These are phyloP conservation scores for Petasospora rhodanensis DNA, from an alignment of 1,139 yeast genomes.

Conservation along the genomic window DNA sequence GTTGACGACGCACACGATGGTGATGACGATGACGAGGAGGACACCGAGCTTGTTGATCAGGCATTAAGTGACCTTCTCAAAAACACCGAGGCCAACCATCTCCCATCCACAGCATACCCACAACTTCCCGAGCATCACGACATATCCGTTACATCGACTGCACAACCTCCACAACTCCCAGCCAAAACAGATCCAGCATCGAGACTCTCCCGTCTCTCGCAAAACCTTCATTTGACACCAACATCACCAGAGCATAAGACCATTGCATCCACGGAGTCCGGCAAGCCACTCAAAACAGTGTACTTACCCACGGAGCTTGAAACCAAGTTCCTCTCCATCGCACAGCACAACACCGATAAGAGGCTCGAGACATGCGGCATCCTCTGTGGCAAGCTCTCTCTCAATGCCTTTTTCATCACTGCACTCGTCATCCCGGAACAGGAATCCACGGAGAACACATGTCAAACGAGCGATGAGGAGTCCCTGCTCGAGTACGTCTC, in stretches of 20 bases:
- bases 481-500: conserved; percentile 49
- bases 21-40: conserved; percentile 9
- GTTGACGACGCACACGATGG: background rate
- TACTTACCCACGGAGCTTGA: conserved; percentile 44
- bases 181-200: conserved; percentile 3
- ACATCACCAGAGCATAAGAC: conserved; percentile 33
- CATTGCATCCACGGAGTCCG: conserved; percentile 43
- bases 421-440: conserved; percentile 56
- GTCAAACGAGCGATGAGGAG: conserved; percentile 54
- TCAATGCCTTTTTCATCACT: conserved; percentile 57
- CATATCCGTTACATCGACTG: background rate
- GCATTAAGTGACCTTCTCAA: background rate
- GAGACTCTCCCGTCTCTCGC: conserved; percentile 1
- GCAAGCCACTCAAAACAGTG: conserved; percentile 45
- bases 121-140: conserved; percentile 6
- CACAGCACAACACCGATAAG: conserved; percentile 40
- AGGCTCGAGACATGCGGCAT: conserved; percentile 63
- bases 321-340: conserved; percentile 37
- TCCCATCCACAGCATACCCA: conserved; percentile 15
- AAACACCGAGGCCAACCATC: background rate
- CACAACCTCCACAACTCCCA: conserved; percentile 7
- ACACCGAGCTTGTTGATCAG: too few species aligned
- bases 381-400: conserved; percentile 49
- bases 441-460: conserved; percentile 53
- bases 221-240: conserved; percentile 1